Conservation (phyloP, 768 basidiomycete genomes). For the Cantharellus cinnabarinus region DNA sequence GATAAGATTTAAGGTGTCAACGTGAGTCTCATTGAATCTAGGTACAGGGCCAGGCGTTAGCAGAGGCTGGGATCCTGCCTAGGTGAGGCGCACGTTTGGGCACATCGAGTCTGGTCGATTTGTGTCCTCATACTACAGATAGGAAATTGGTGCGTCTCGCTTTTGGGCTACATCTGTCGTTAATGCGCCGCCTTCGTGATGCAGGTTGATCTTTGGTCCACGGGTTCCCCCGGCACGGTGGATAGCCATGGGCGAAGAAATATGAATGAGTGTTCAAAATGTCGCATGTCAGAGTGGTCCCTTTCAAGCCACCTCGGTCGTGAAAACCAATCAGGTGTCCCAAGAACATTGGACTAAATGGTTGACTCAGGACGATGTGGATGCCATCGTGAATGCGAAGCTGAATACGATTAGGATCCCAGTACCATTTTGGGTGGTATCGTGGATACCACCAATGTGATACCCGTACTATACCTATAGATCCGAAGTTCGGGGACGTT, state of each 20-base stretch:
- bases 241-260: constrained; percentile 50
- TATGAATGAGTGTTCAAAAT: constrained; percentile 38
- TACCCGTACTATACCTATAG: constrained; percentile 28
- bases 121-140: neutral
- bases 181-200: constrained; percentile 10
- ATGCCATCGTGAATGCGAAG: constrained; percentile 29
- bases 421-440: constrained; percentile 62
- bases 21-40: neutral
- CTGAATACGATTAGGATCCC: constrained; percentile 70
- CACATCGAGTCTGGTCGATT: neutral
- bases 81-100: neutral
- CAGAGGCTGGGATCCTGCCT: neutral
- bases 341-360: constrained; percentile 53
- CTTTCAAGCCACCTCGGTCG: constrained; percentile 20
- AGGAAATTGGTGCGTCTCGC: neutral
- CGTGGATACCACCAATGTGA: constrained; percentile 43
- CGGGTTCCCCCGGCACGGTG: constrained; percentile 77
- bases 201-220: constrained; percentile 48
- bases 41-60: neutral
- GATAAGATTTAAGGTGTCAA: neutral
- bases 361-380: constrained; percentile 46
- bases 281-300: constrained; percentile 51
- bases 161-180: neutral
- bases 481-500: constrained; percentile 39
- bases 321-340: constrained; percentile 34